Percentiles rank a stretch among this genome's conserved stretches.
phyloP scores from a whole-genome alignment of 2,329 filamentous ascomycete genomes.

The Calonectria naviculata region DNA sequence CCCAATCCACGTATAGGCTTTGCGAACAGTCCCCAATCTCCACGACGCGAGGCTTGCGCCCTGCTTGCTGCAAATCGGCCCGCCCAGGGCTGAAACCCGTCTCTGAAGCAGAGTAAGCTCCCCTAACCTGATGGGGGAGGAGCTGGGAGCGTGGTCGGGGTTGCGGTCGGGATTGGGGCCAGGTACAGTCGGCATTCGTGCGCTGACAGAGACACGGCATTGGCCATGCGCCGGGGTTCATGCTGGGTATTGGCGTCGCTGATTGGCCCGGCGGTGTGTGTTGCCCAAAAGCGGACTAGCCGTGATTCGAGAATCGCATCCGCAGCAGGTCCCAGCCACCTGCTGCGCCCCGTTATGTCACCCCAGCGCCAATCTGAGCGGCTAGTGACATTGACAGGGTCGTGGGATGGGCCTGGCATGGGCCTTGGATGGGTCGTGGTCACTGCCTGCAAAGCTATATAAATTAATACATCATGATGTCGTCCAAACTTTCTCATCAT shows the following conservation, averaged over 20 bases:
- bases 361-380: background rate
- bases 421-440: too few species aligned
- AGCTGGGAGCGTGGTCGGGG: background rate
- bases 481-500: too few species aligned
- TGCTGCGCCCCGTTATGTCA: background rate
- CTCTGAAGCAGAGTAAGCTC: background rate
- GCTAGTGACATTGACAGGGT: background rate
- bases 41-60: background rate
- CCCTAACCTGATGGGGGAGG: background rate
- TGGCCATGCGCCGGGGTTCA: background rate
- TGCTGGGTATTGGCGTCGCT: background rate
- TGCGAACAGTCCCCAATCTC: background rate
- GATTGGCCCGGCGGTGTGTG: background rate
- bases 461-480: too few species aligned
- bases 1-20: background rate
- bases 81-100: background rate
- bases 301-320: background rate
- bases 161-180: background rate
- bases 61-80: too few species aligned
- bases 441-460: too few species aligned
- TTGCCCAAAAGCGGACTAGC: background rate
- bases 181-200: background rate
- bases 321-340: background rate
- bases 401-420: background rate
- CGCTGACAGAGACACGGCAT: background rate